These are phyloP conservation scores for Diaporthe sp. DNA, from an alignment of 2,329 filamentous ascomycete genomes.

Conservation along the genomic window DNA sequence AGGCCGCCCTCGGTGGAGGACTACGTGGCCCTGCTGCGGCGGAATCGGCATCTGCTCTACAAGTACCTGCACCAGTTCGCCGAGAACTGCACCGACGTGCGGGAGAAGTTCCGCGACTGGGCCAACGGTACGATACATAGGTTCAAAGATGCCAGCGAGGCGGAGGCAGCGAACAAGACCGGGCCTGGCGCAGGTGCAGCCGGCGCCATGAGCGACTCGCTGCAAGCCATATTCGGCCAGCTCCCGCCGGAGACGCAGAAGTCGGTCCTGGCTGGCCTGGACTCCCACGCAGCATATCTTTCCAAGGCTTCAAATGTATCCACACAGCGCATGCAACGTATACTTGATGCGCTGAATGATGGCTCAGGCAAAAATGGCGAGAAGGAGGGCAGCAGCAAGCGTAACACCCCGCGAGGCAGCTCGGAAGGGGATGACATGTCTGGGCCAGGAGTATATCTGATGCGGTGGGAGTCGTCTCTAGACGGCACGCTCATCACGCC, in stretches of 20 bases:
- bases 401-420: background rate
- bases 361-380: background rate
- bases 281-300: constrained; percentile 74
- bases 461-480: constrained; percentile 79
- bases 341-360: constrained; percentile 32
- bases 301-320: constrained; percentile 68
- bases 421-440: constrained; percentile 55
- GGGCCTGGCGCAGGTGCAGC: constrained; percentile 30
- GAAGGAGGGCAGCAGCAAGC: constrained; percentile 6
- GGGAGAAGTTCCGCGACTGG: constrained; percentile 72
- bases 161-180: background rate
- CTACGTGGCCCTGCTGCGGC: constrained; percentile 76
- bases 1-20: constrained; percentile 76
- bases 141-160: constrained; percentile 60
- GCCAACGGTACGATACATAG: constrained; percentile 68
- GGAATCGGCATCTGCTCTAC: constrained; percentile 75
- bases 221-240: constrained; percentile 59
- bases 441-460: constrained; percentile 80
- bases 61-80: constrained; percentile 80
- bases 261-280: constrained; percentile 65
- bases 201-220: constrained; percentile 54
- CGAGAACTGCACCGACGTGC: constrained; percentile 76
- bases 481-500: constrained; percentile 80
- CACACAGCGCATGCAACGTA: constrained; percentile 52
- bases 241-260: constrained; percentile 63